Evolutionary conservation across 441 rosid species (phyloP).

Genomic region (Brassica hybrid): DNA sequence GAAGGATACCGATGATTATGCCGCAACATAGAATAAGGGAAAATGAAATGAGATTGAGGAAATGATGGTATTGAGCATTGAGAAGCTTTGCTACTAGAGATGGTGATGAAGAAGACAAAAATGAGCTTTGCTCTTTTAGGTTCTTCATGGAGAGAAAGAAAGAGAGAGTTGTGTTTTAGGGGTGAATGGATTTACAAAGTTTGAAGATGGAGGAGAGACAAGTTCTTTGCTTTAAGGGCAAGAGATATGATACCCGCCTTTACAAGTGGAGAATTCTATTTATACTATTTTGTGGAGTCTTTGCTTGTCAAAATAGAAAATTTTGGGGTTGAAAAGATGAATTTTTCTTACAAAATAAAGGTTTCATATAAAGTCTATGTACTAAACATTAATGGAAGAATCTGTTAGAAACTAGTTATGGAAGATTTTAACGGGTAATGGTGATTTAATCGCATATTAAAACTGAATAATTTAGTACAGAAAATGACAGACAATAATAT

Average conservation of each 20-base stretch:
- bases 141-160: conserved; percentile 51
- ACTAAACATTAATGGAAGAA: conserved; percentile 4
- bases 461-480: neutral
- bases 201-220: conserved; percentile 34
- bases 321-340: too few species aligned
- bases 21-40: conserved; percentile 66
- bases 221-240: too few species aligned
- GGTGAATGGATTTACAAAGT: conserved; percentile 20
- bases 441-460: neutral
- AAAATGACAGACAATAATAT: neutral
- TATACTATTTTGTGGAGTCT: neutral
- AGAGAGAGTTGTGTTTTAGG: conserved; percentile 10
- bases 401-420: neutral
- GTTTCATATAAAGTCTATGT: neutral
- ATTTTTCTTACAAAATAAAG: too few species aligned
- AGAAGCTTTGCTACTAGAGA: conserved; percentile 44
- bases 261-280: conserved; percentile 30
- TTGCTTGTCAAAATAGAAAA: neutral
- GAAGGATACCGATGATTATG: conserved; percentile 59
- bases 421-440: conserved; percentile 9
- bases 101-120: conserved; percentile 40
- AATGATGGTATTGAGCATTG: conserved; percentile 52
- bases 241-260: conserved; percentile 37
- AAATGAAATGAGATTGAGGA: conserved; percentile 50
- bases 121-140: conserved; percentile 42